Percentiles rank a stretch among this genome's conserved stretches.
Evolutionary conservation across 2,329 filamentous ascomycete species (phyloP).

Genomic region (Hypomyces rosellus): DNA sequence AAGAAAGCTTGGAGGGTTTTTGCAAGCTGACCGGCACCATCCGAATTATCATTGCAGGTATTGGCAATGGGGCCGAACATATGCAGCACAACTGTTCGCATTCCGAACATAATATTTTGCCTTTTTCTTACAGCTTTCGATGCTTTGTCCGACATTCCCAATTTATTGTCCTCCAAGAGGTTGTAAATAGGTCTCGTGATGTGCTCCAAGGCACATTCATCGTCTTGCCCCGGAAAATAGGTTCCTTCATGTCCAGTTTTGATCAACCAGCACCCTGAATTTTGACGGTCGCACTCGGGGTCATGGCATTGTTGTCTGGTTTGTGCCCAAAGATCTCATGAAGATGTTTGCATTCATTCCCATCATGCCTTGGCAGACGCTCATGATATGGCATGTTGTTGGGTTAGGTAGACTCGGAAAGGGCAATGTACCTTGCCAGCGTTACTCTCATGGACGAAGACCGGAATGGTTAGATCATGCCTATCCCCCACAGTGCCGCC

Average conservation of each 20-base stretch:
- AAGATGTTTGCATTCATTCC: too few relatives aligned
- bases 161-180: slow-evolving; percentile 31
- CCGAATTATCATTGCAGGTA: slow-evolving; percentile 22
- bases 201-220: slow-evolving; percentile 28
- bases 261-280: slow-evolving; percentile 20
- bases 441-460: too few relatives aligned
- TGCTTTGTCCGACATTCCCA: slow-evolving; percentile 30
- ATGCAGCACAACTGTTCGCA: slow-evolving; percentile 19
- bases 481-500: too few relatives aligned
- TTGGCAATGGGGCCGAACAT: slow-evolving; percentile 23
- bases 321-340: too few relatives aligned
- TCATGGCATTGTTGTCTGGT: slow-evolving; percentile 14
- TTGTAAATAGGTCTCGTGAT: slow-evolving; percentile 29
- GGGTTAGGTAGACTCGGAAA: too few relatives aligned
- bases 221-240: slow-evolving; percentile 23
- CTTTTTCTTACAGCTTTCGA: slow-evolving; percentile 30
- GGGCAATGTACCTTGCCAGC: too few relatives aligned
- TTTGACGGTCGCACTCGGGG: slow-evolving; percentile 26
- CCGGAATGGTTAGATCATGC: too few relatives aligned
- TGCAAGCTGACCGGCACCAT: slow-evolving; percentile 22
- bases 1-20: slow-evolving; percentile 13
- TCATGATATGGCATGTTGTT: too few relatives aligned
- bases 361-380: too few relatives aligned
- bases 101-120: slow-evolving; percentile 23
- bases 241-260: slow-evolving; percentile 17